Base-by-base conservation (phyloP, 2,329 filamentous ascomycete species). In the Tolypocladium guangdongense region DNA sequence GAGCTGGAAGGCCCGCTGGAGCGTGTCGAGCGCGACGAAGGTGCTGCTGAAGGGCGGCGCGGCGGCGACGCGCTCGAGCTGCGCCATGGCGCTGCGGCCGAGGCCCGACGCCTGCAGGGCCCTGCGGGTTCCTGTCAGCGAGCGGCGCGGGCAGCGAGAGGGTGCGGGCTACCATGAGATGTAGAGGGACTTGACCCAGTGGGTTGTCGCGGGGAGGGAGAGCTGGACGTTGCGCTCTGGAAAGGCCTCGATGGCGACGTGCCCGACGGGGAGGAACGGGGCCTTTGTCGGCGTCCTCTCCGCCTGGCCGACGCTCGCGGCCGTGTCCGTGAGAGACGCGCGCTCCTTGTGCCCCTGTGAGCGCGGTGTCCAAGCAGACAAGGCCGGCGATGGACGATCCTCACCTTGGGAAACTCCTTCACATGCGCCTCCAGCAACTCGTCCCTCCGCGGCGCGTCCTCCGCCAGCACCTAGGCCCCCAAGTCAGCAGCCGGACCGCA, bases 151-250 rank as follows among this genome's bases (percentile, higher is more conserved):
- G 6, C 27, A 6, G 27, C 27, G 27, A 6, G 6, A 27, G 6
- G 3, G 43, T 1, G 24, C 8, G 12, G 8, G 7, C 1, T 20
- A 64, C 58, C 63, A 64, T 39, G 72, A 74, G 53, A 75, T 64
- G 59, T 70, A 75, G 20, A 74, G 64, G 7, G 64, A 66, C 50
- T 70, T 69, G 33, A 73, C 59, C 71, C 71, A 74, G 36, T 68
- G 60, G 5, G 67, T 68, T 14, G 58, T 62, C 16, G 59, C 55
- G 20, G 65, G 64, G 36, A 72, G 62, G 24, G 60, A 63, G 38
- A 72, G 61, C 48, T 61, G 52, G 37, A 51, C 53, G 53, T 72
- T 63, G 14, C 65, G 60, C 2, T 66, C 61, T 2, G 64, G 58
- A 22, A 66, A 64, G 20, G 63, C 49, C 45, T 71, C 68, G 4